Percentiles rank a stretch among this genome's conserved stretches.
phyloP scores from a whole-genome alignment of 106 monocot genomes.

The Xerophyta viscosa region DNA sequence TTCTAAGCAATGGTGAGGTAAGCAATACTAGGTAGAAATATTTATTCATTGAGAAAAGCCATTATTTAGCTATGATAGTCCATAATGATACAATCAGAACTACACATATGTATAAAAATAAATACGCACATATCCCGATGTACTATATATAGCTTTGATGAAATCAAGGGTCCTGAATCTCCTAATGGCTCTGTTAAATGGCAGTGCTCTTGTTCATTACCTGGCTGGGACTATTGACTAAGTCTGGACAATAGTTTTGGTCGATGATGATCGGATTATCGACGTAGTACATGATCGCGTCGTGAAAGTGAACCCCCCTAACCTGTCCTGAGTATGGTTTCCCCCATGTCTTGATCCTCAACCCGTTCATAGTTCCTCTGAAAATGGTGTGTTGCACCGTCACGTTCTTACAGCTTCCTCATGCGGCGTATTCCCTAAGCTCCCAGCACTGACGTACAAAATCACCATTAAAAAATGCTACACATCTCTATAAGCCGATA shows the following conservation, averaged over 20 bases:
- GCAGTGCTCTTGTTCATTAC: not conserved
- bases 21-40: not conserved
- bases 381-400: not conserved
- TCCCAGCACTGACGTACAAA: not conserved
- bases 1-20: not conserved
- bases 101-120: too few species aligned
- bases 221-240: conserved; percentile 1
- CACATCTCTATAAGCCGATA: too few species aligned
- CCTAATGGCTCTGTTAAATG: not conserved
- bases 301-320: not conserved
- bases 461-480: not conserved
- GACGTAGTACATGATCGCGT: conserved; percentile 9
- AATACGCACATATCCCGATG: too few species aligned
- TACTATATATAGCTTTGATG: too few species aligned
- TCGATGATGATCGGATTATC: conserved; percentile 16
- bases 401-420: conserved; percentile 13
- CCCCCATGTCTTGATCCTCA: conserved; percentile 12
- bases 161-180: not conserved
- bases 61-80: too few species aligned
- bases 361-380: conserved; percentile 8
- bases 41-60: not conserved
- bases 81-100: too few species aligned
- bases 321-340: conserved; percentile 2
- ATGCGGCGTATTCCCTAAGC: not conserved
- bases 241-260: conserved; percentile 18